These are phyloP conservation scores for Mortierella sp. DNA, from an alignment of 371 early-diverging fungal species.

Conservation along the genomic window DNA sequence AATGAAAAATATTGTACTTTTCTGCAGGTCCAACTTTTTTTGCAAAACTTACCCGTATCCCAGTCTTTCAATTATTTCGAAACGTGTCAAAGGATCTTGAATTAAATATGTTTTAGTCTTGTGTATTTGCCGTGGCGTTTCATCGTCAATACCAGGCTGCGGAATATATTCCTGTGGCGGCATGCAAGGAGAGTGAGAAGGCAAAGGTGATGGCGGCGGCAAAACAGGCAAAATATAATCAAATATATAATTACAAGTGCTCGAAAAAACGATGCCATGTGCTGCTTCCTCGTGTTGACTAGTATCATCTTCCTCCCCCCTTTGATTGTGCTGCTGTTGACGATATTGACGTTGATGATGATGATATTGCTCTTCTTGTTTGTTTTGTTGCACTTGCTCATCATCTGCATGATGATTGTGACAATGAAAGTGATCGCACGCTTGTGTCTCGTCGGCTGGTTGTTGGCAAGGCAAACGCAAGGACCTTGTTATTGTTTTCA, in stretches of 20 bases:
- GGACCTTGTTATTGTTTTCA: not conserved
- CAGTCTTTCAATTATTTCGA: slow-evolving; percentile 41
- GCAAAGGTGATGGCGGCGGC: not conserved
- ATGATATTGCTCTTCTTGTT: not conserved
- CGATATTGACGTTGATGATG: not conserved
- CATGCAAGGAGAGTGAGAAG: not conserved
- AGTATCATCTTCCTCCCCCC: not conserved
- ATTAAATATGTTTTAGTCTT: not conserved
- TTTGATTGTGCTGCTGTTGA: not conserved
- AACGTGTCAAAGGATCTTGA: slow-evolving; percentile 25
- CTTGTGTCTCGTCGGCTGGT: not conserved
- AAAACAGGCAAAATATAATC: not conserved
- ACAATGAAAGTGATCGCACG: not conserved
- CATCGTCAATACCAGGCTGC: not conserved
- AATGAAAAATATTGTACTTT: not conserved
- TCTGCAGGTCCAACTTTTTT: not conserved
- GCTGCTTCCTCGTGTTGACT: not conserved
- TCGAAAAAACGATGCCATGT: slow-evolving; percentile 1
- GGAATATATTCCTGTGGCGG: slow-evolving; percentile 6
- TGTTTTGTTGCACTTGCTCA: not conserved
- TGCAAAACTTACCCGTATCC: slow-evolving; percentile 36
- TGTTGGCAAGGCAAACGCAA: not conserved
- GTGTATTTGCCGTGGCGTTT: too few relatives aligned
- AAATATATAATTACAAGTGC: not conserved
- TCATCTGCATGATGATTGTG: slow-evolving; percentile 2